Conservation (phyloP, 2,329 filamentous ascomycete genomes). For the Sclerotinia borealis region DNA sequence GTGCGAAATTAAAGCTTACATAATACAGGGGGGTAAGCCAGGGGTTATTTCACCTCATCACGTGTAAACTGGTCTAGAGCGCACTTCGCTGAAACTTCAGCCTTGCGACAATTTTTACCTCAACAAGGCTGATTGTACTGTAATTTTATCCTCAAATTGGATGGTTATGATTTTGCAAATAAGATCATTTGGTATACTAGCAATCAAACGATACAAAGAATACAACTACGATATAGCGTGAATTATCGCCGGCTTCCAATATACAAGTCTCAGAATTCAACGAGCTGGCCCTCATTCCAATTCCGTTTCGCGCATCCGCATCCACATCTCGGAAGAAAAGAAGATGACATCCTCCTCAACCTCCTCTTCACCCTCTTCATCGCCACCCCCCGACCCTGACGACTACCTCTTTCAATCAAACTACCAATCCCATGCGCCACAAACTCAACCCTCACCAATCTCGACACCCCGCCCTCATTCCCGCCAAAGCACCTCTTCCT, state of each 20-base stretch:
- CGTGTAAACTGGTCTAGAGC: not conserved
- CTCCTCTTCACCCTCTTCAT: conserved; percentile 5
- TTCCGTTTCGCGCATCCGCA: not conserved
- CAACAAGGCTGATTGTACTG: not conserved
- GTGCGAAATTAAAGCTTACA: not conserved
- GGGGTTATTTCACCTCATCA: not conserved
- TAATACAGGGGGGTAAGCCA: not conserved
- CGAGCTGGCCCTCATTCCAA: no score
- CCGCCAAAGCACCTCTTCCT: not conserved
- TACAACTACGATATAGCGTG: not conserved
- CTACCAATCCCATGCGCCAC: not conserved
- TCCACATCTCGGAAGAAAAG: not conserved
- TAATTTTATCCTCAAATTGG: not conserved
- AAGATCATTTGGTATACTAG: not conserved
- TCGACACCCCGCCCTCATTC: not conserved
- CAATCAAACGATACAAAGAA: not conserved
- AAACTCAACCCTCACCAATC: not conserved
- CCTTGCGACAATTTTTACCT: not conserved
- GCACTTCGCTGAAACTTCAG: not conserved
- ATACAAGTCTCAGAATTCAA: no score
- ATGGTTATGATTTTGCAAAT: not conserved
- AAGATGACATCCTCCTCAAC: conserved; percentile 8
- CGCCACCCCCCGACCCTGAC: not conserved
- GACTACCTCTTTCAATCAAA: conserved; percentile 6
- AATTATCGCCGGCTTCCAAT: not conserved